A percentile compares a stretch with the other conserved stretches of the same genome.
These are phyloP conservation scores for Aspergillus flavus DNA, from an alignment of 2,329 filamentous ascomycete species.

Conservation along the genomic window DNA sequence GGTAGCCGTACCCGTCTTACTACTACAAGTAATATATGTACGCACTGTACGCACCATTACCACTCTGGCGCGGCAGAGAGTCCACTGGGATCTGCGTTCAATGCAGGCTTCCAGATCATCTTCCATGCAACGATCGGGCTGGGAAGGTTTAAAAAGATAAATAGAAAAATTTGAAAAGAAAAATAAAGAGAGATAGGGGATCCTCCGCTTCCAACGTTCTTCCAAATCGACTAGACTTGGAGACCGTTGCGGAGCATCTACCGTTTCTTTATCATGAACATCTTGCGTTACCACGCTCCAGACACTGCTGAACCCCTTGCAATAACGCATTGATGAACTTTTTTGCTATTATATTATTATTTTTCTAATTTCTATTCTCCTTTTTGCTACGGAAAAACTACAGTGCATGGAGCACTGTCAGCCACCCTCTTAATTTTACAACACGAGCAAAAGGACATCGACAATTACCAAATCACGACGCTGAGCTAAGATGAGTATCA, in stretches of 20 bases:
- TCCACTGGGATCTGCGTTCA: neutral
- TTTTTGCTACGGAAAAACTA: neutral
- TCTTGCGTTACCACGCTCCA: neutral
- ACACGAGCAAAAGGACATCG: neutral
- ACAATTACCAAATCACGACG: neutral
- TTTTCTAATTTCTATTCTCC: neutral
- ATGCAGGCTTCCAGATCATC: conserved; percentile 2
- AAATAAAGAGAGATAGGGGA: neutral
- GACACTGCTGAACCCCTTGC: neutral
- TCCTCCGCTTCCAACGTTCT: neutral
- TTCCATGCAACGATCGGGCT: neutral
- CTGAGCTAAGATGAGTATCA: neutral
- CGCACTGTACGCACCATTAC: neutral
- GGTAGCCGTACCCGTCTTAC: conserved; percentile 1
- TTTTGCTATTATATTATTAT: neutral
- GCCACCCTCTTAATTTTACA: neutral
- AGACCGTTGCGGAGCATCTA: neutral
- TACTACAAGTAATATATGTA: neutral
- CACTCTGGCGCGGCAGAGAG: neutral
- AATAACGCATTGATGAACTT: neutral
- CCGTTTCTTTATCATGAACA: neutral
- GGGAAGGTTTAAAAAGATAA: neutral
- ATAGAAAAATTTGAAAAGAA: neutral
- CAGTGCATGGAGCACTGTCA: neutral
- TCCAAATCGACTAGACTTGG: neutral